phyloP scores from a whole-genome alignment of 805 yeast genomes.

The Sporopachydermia lactativora region DNA sequence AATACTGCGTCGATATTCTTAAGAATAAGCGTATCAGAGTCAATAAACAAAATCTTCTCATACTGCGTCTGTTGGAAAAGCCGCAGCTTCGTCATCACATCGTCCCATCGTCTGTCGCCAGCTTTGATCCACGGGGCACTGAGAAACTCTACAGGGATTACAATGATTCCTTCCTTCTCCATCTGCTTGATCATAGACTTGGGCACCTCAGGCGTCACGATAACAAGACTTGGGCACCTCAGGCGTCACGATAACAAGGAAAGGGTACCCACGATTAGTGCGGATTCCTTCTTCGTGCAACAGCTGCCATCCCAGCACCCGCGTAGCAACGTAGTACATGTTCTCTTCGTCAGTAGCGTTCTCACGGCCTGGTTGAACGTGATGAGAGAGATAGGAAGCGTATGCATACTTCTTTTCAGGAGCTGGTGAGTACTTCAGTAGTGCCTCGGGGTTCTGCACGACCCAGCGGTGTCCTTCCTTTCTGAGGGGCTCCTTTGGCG shows the following conservation, averaged over 20 bases:
- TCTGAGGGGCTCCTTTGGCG: no score
- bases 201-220: slow-evolving; percentile 6
- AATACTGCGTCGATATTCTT: slow-evolving; percentile 5
- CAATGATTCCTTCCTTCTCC: slow-evolving; percentile 5
- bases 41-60: slow-evolving; percentile 7
- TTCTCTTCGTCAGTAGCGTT: background rate
- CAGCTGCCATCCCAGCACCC: slow-evolving; percentile 1
- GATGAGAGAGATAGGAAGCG: background rate
- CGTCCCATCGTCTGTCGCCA: slow-evolving; percentile 6
- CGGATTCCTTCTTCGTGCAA: background rate
- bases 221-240: slow-evolving; percentile 6
- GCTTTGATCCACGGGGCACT: slow-evolving; percentile 4
- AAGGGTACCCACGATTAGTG: background rate
- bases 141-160: slow-evolving; percentile 5
- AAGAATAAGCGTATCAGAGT: slow-evolving; percentile 6
- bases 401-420: slow-evolving; percentile 1
- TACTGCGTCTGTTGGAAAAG: slow-evolving; percentile 5
- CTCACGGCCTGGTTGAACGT: background rate
- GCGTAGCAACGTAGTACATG: background rate
- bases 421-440: no score
- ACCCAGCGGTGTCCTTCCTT: no score
- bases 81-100: slow-evolving; percentile 7
- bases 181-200: slow-evolving; percentile 6
- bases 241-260: slow-evolving; percentile 7
- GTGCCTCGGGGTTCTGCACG: no score